Evolutionary conservation across 2,329 filamentous ascomycete species (phyloP).

Genomic region (Rugonectria rugulosa): DNA sequence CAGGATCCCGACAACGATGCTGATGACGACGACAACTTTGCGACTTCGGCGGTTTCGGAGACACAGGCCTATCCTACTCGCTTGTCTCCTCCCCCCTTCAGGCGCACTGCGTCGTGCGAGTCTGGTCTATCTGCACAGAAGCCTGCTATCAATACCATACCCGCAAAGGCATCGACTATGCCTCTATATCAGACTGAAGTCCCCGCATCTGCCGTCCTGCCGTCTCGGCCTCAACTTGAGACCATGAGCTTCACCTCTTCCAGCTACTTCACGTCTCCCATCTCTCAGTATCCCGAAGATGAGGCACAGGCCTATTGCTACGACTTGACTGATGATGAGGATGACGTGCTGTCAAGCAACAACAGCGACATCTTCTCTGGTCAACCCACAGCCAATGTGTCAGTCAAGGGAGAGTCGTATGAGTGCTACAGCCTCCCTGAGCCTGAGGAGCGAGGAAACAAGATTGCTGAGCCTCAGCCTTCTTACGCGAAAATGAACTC

Average conservation of each 20-base stretch:
- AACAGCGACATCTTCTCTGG: slow-evolving; percentile 47
- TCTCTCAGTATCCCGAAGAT: slow-evolving; percentile 49
- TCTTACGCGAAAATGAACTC: slow-evolving; percentile 34
- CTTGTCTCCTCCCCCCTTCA: slow-evolving; percentile 62
- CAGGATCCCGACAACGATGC: slow-evolving; percentile 64
- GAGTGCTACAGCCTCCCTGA: slow-evolving; percentile 58
- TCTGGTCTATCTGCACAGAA: slow-evolving; percentile 33
- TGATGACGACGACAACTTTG: slow-evolving; percentile 70
- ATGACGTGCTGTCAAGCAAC: slow-evolving; percentile 46
- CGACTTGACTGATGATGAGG: slow-evolving; percentile 54
- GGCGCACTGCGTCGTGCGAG: slow-evolving; percentile 45
- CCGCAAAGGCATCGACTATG: slow-evolving; percentile 26
- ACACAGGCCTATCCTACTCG: slow-evolving; percentile 52
- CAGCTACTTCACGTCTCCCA: slow-evolving; percentile 43
- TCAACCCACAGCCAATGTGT: slow-evolving; percentile 29
- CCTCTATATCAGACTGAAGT: slow-evolving; percentile 18
- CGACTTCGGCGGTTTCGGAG: slow-evolving; percentile 58
- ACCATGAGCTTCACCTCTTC: slow-evolving; percentile 40
- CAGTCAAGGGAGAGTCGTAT: slow-evolving; percentile 33
- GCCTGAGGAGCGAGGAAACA: slow-evolving; percentile 33
- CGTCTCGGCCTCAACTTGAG: slow-evolving; percentile 33
- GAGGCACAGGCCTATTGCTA: slow-evolving; percentile 53
- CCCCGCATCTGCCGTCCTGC: slow-evolving; percentile 31
- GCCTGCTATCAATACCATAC: slow-evolving; percentile 35
- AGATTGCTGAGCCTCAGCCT: slow-evolving; percentile 26